Evolutionary conservation across 768 basidiomycete genomes (phyloP), one percentile per base, ranked within the genome.

Genomic region (Cystobasidium onofrii): DNA sequence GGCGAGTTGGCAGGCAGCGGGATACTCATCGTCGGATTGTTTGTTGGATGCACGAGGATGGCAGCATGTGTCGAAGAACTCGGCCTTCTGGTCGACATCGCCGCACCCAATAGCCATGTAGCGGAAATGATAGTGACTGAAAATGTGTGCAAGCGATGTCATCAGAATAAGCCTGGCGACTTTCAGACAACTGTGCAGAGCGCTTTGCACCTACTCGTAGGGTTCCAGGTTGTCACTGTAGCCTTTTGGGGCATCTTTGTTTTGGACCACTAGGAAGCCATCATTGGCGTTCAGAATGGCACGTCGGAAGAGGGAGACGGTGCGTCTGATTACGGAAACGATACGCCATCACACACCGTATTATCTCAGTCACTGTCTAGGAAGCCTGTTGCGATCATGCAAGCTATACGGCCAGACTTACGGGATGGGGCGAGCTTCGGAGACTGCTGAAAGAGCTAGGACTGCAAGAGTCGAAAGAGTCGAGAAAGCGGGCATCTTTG

Each of bases 91-190:
- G 54, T 71, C 69, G 7, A 60, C 69, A 44, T 71, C 69, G 1
- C 2, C 12, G 69, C 69, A 71, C 15, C 69, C 69, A 25, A 71
- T 71, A 10, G 69, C 69, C 69, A 46, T 71, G 69, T 60, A 71
- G 1, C 69, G 69, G 55, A 71, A 71, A 34, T 71, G 69, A 44
- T 17, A 71, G 20, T 71, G 50, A 25, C 69, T 71, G 27, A 12
- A n/a, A 55, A n/a, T 6, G 9, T 12, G 17, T 20, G 31, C 13
- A 52, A 6, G 20, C 15, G 9, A 3, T 9, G 41, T 43, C 33
- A 52, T 13, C 31, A 13, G 20, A 33, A 3, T 12, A 18, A 13
- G 13, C 17, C 13, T 44, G 12, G 2, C 9, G 15, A 13, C 15
- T 17, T 52, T 27, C 4, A 12, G 20, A 29, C 9, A 17, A 15